A percentile compares a stretch with the other conserved stretches of the same genome.
These are phyloP conservation scores for Pleurotus platypus DNA, from an alignment of 768 basidiomycete species.

Conservation along the genomic window DNA sequence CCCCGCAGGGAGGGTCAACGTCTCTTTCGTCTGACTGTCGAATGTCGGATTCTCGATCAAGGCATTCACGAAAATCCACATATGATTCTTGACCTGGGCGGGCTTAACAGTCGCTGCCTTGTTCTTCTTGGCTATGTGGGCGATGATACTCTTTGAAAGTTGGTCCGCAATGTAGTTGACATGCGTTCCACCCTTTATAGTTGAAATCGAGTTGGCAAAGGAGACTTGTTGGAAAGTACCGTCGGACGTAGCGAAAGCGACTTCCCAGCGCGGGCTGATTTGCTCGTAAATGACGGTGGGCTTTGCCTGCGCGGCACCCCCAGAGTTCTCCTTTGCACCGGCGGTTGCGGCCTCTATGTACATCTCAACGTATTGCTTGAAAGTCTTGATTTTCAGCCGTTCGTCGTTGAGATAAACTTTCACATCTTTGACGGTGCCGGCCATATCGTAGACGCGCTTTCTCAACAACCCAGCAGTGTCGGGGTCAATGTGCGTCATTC, in stretches of 20 bases:
- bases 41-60: constrained; percentile 97
- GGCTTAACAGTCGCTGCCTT: constrained; percentile 93
- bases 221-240: constrained; percentile 92
- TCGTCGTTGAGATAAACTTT: constrained; percentile 95
- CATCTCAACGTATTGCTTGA: constrained; percentile 96
- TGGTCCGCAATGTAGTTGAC: constrained; percentile 84
- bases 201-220: constrained; percentile 96
- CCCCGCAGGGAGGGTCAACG: constrained; percentile 76
- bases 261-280: constrained; percentile 84
- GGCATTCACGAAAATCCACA: constrained; percentile 97
- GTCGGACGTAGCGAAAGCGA: constrained; percentile 92
- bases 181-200: constrained; percentile 94
- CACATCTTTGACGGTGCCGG: constrained; percentile 89
- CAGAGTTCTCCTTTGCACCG: constrained; percentile 63
- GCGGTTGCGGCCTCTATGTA: constrained; percentile 79
- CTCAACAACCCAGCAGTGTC: constrained; percentile 86
- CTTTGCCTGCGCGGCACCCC: constrained; percentile 77
- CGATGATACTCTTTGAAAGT: constrained; percentile 79
- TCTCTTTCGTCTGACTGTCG: constrained; percentile 99
- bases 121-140: constrained; percentile 92
- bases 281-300: constrained; percentile 80
- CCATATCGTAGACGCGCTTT: constrained; percentile 96
- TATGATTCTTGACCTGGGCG: constrained; percentile 92
- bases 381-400: constrained; percentile 86
- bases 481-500: constrained; percentile 87